Evolutionary conservation across 371 early-diverging fungal species (phyloP), one percentile per base, ranked within the genome.

Genomic region (Ordospora colligata): DNA sequence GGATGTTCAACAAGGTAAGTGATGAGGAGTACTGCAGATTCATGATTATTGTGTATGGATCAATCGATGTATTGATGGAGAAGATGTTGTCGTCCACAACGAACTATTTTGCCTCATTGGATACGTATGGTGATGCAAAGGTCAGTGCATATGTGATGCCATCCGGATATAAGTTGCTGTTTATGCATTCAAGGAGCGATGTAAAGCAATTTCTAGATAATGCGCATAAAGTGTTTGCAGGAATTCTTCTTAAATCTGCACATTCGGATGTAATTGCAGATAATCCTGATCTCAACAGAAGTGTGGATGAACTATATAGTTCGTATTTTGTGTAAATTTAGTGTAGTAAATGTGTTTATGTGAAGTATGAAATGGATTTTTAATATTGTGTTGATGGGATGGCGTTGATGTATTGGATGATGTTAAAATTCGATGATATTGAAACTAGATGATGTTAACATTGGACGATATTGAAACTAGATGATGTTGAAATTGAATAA

Each of bases 11-110:
- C n/a, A 37, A 23, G 14, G 17, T 14, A 69, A 51, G 58, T 22
- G 32, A 51, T 2, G 53, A 53, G 19, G 45, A 37, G 9, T 47
- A 52, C 37, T 53, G 32, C 46, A 45, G 70, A 58, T 32, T 58
- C 46, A 58, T 44, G 27, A 70, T 70, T 7, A 46, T 70, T 14
- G 44, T 53, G 46, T 70, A 58, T 45, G 70, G 62, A 44, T 70
- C 70, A 42, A 70, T 70, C 21, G 70, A 70, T 45, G 44, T 23
- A 25, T 23, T 70, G 46, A 32, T 22, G 25, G 45, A 19, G 42
- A 58, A 45, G 37, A 44, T 58, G 21, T 27, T 22, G 23, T 44
- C 58, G n/a, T 21, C 44, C 19, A 70, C 4, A 7, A 3, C 62
- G 2, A 58, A 8, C 23, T 70, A 70, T n/a, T 70, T 58, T 12